A percentile compares a stretch with the other conserved stretches of the same genome.
Conservation (phyloP, 768 basidiomycete species). For the Leucosporidium creatinivorum region DNA sequence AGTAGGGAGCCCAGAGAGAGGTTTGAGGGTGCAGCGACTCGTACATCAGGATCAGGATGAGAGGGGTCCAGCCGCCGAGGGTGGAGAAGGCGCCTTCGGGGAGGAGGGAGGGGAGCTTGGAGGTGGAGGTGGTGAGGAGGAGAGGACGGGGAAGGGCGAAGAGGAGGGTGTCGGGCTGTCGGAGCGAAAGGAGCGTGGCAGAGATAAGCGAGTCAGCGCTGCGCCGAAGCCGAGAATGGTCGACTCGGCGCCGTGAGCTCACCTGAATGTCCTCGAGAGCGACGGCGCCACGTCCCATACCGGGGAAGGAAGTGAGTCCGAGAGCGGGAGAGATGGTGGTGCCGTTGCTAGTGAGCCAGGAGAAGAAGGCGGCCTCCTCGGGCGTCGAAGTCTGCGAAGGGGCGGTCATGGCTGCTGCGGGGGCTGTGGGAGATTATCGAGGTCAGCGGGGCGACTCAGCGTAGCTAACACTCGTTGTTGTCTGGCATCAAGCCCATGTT, state of each 20-base stretch:
- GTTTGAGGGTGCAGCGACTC: slow-evolving; percentile 57
- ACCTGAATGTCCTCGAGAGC: slow-evolving; percentile 70
- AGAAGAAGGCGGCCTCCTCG: slow-evolving; percentile 24
- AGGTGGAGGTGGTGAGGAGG: slow-evolving; percentile 72
- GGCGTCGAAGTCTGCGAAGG: neutral
- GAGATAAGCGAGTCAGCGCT: neutral
- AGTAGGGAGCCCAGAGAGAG: slow-evolving; percentile 60
- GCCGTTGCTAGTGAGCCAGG: slow-evolving; percentile 36
- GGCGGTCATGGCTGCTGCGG: neutral
- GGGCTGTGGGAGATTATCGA: neutral
- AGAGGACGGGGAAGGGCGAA: slow-evolving; percentile 74
- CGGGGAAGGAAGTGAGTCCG: slow-evolving; percentile 37
- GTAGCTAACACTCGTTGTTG: too few relatives aligned
- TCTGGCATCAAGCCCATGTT: too few relatives aligned
- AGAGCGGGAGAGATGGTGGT: slow-evolving; percentile 31
- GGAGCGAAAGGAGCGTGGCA: neutral
- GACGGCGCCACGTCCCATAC: slow-evolving; percentile 61
- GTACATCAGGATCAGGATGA: slow-evolving; percentile 96
- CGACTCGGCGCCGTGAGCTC: slow-evolving; percentile 20
- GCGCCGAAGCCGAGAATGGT: neutral
- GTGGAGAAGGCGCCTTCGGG: slow-evolving; percentile 60
- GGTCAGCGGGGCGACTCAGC: too few relatives aligned
- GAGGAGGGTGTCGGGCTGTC: slow-evolving; percentile 63
- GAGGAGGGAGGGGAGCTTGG: slow-evolving; percentile 55
- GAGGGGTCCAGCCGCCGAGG: slow-evolving; percentile 66